Conservation (phyloP, 139 green algal genomes). For the Picochlorum costavermella region DNA sequence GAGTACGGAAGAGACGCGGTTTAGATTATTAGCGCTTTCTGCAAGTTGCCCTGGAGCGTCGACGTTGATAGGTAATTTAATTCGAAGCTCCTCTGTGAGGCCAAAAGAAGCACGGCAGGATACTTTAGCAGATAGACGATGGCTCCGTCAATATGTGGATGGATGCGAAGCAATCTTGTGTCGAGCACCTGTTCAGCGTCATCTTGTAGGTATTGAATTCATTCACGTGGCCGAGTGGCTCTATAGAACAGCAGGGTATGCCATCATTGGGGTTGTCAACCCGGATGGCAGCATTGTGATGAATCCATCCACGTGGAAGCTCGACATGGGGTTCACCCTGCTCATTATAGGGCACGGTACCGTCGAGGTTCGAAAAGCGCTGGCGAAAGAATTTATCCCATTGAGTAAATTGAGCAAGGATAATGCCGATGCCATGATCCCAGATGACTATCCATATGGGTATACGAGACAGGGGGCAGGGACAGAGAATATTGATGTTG, state of each 20-base stretch:
- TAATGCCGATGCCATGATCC: not conserved
- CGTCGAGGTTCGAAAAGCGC: not conserved
- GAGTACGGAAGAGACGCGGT: conserved; percentile 52
- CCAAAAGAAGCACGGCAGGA: conserved; percentile 16
- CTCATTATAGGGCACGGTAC: conserved; percentile 19
- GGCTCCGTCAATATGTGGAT: conserved; percentile 69
- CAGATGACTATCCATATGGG: not conserved
- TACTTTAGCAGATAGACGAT: conserved; percentile 46
- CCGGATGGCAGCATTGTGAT: conserved; percentile 8
- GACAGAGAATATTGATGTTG: not conserved
- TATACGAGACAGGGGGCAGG: not conserved
- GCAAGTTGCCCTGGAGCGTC: conserved; percentile 63
- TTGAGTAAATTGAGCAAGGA: conserved; percentile 11
- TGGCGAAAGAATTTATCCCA: not conserved
- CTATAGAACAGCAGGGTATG: conserved; percentile 28
- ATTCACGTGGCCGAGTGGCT: conserved; percentile 30
- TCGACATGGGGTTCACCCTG: conserved; percentile 9
- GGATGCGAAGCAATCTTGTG: conserved; percentile 49
- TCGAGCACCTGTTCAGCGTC: conserved; percentile 9
- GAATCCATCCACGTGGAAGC: conserved; percentile 11
- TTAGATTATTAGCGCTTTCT: conserved; percentile 53
- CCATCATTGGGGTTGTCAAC: conserved; percentile 43
- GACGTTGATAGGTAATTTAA: conserved; percentile 65
- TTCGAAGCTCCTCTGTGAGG: conserved; percentile 32
- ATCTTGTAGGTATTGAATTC: conserved; percentile 28